These are phyloP conservation scores for Colletotrichum siamense DNA, from an alignment of 2,329 filamentous ascomycete genomes.

Conservation along the genomic window DNA sequence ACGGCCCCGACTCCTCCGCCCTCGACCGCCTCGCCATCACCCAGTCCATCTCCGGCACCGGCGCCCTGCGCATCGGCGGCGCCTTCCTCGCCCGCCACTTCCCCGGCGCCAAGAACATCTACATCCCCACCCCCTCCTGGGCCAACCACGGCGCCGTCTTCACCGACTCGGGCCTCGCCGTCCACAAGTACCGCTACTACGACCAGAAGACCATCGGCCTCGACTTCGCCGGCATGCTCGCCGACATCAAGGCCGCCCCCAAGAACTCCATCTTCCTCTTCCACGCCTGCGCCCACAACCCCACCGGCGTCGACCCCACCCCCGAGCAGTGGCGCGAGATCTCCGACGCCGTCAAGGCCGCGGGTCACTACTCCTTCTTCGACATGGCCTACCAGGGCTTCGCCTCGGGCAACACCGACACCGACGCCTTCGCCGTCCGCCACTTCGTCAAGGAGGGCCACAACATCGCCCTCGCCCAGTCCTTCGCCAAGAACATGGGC, in stretches of 20 bases:
- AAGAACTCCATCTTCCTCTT: constrained; percentile 89
- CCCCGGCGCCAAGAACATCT: constrained; percentile 91
- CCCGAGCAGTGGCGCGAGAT: constrained; percentile 92
- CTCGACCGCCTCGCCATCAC: constrained; percentile 87
- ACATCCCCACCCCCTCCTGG: constrained; percentile 96
- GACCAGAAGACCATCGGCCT: constrained; percentile 98
- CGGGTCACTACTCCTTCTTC: constrained; percentile 94
- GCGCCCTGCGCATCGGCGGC: constrained; percentile 91
- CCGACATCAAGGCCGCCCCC: constrained; percentile 88
- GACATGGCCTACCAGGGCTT: constrained; percentile 99
- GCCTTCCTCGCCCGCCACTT: constrained; percentile 93
- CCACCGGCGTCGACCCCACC: constrained; percentile 94
- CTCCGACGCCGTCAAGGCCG: constrained; percentile 82
- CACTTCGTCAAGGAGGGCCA: constrained; percentile 94
- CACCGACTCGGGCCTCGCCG: constrained; percentile 87
- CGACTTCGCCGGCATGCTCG: constrained; percentile 93
- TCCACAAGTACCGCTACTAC: constrained; percentile 98
- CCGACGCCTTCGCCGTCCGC: constrained; percentile 91
- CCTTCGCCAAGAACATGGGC: constrained; percentile 99
- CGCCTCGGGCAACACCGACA: constrained; percentile 88
- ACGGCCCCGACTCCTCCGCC: constrained; percentile 79
- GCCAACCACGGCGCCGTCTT: constrained; percentile 98
- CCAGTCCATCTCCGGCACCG: constrained; percentile 97
- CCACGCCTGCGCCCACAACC: constrained; percentile 98
- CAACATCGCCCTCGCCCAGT: constrained; percentile 86